A percentile compares a stretch with the other conserved stretches of the same genome.
These are phyloP conservation scores for Sarocladium brachiariae DNA, from an alignment of 2,329 filamentous ascomycete genomes.

Conservation along the genomic window DNA sequence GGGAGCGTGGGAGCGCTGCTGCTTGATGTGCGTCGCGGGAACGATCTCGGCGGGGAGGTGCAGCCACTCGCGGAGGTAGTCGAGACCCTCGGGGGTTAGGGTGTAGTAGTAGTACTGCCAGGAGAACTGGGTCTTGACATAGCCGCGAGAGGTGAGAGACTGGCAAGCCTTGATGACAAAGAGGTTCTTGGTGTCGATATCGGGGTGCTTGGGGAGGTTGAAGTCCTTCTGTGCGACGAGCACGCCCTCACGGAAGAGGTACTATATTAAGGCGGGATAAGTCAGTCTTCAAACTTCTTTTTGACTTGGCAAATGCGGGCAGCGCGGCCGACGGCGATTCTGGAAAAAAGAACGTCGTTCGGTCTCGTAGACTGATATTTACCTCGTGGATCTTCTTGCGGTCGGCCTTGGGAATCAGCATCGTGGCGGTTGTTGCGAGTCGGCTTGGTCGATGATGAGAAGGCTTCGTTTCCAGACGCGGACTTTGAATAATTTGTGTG, in stretches of 20 bases:
- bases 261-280: slow-evolving; percentile 44
- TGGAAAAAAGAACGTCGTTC: slow-evolving; percentile 5
- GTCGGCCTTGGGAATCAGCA: slow-evolving; percentile 99
- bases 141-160: slow-evolving; percentile 96
- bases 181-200: slow-evolving; percentile 99
- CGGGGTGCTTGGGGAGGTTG: slow-evolving; percentile 94
- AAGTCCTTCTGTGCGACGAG: slow-evolving; percentile 99
- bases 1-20: slow-evolving; percentile 96
- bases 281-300: slow-evolving; percentile 5
- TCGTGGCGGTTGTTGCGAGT: slow-evolving; percentile 52
- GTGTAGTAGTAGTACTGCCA: slow-evolving; percentile 99
- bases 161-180: slow-evolving; percentile 98
- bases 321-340: background rate
- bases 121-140: slow-evolving; percentile 99
- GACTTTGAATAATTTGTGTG: slow-evolving; percentile 36
- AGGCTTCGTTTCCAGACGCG: slow-evolving; percentile 15
- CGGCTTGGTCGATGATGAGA: slow-evolving; percentile 41
- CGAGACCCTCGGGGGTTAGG: slow-evolving; percentile 97
- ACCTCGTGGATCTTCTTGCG: slow-evolving; percentile 99
- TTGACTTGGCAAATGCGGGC: background rate
- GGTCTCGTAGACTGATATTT: slow-evolving; percentile 14
- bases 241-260: slow-evolving; percentile 90
- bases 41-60: slow-evolving; percentile 99
- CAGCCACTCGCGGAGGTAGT: slow-evolving; percentile 99
- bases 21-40: slow-evolving; percentile 99